A percentile compares a stretch with the other conserved stretches of the same genome.
These are phyloP conservation scores for Aspergillus sparsus DNA, from an alignment of 495 filamentous ascomycete species.

Conservation along the genomic window DNA sequence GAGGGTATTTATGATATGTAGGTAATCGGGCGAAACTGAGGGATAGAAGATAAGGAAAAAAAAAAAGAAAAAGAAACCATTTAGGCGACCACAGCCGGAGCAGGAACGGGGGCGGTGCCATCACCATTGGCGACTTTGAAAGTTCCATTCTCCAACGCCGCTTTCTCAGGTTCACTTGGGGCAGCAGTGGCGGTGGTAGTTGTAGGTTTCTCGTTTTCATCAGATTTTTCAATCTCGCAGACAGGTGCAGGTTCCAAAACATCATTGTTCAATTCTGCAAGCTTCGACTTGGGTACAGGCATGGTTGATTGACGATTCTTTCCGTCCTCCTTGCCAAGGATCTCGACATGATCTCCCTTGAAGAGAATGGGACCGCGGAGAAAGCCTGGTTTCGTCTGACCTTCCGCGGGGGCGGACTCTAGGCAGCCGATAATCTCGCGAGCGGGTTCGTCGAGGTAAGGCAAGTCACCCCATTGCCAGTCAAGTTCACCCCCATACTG, in stretches of 20 bases:
- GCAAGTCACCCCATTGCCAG: conserved; percentile 73
- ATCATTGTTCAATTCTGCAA: neutral
- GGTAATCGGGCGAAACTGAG: no score
- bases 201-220: neutral
- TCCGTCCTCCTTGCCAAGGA: conserved; percentile 45
- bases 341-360: conserved; percentile 39
- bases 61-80: neutral
- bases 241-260: neutral
- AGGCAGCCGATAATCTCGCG: conserved; percentile 45
- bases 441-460: conserved; percentile 64
- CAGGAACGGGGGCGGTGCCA: neutral
- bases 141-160: neutral
- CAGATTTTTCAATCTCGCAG: no score
- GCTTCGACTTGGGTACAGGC: conserved; percentile 24
- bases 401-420: conserved; percentile 34
- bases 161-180: neutral
- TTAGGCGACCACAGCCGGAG: neutral
- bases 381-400: conserved; percentile 33
- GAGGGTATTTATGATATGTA: no score
- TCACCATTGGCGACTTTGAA: neutral
- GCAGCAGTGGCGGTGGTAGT: conserved; percentile 1
- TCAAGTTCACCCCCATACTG: conserved; percentile 82
- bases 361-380: conserved; percentile 47
- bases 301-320: conserved; percentile 37
- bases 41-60: neutral